These are phyloP conservation scores for Dothideomycetes sp. DNA, from an alignment of 2,329 filamentous ascomycete species.

Conservation along the genomic window DNA sequence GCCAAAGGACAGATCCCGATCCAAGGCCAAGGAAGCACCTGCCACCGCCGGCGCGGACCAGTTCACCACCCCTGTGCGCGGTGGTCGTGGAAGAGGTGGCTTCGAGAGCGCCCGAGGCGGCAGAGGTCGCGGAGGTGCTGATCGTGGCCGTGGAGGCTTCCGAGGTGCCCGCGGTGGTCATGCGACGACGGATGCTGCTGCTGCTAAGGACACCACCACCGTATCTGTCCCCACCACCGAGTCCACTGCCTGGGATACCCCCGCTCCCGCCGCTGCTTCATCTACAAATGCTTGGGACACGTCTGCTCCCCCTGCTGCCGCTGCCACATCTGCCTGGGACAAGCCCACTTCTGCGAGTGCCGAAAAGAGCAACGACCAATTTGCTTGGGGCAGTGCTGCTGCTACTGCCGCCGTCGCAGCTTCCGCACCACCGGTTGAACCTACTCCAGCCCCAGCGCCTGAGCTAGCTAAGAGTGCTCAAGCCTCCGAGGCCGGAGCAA, in stretches of 20 bases:
- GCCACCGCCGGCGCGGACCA: slow-evolving; percentile 43
- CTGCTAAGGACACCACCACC: slow-evolving; percentile 42
- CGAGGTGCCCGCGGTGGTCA: slow-evolving; percentile 53
- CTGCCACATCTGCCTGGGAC: too few relatives aligned
- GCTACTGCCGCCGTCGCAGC: slow-evolving; percentile 10
- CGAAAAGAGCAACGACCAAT: slow-evolving; percentile 17
- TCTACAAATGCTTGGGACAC: slow-evolving; percentile 16
- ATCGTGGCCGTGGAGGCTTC: slow-evolving; percentile 40
- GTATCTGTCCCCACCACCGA: slow-evolving; percentile 56
- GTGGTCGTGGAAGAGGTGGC: slow-evolving; percentile 26
- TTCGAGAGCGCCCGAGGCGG: slow-evolving; percentile 48
- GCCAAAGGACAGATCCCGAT: slow-evolving; percentile 61
- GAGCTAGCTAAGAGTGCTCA: slow-evolving; percentile 22
- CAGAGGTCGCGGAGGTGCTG: slow-evolving; percentile 49
- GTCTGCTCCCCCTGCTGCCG: slow-evolving; percentile 8
- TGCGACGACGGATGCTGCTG: slow-evolving; percentile 47
- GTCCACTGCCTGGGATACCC: slow-evolving; percentile 50
- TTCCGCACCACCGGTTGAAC: too few relatives aligned
- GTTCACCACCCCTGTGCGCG: slow-evolving; percentile 30
- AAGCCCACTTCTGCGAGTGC: slow-evolving; percentile 15
- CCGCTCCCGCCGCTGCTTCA: slow-evolving; percentile 23
- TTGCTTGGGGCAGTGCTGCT: slow-evolving; percentile 32
- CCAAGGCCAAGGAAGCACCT: slow-evolving; percentile 57
- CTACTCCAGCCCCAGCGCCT: slow-evolving; percentile 18
- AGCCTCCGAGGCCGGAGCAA: slow-evolving; percentile 25